Base-by-base conservation (phyloP, 495 filamentous ascomycete genomes). In the Friedmanniomyces endolithicus region DNA sequence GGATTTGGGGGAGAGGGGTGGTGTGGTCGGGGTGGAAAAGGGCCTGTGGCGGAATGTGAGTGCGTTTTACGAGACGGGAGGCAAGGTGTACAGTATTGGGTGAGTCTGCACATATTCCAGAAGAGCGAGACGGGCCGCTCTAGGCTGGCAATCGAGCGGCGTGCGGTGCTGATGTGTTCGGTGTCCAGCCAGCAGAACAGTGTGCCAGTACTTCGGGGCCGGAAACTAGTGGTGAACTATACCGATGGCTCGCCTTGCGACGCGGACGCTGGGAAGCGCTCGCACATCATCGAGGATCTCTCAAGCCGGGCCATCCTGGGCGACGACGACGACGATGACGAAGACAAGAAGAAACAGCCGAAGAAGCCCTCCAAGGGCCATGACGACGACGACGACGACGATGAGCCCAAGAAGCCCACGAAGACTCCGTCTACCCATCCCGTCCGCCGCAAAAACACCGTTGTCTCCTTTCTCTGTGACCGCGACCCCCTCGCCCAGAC, bases 381-480 rank as follows among this genome's bases (percentile, higher is more conserved):
- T 9, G 27, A 58, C 37, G 37, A 41, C 3, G 37, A 41, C 37
- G 65, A 68, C 8, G 65, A 69, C 11, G 67, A 65, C 51, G 57
- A 70, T 14, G 62, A 72, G 11, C 63, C 71, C 22, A 65, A 73
- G 11, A 65, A 71, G 2, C 57, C 63, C 6, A 4, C 40, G 35
- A 35, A 27, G 16, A 45, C 37, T 25, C 31, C 48, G 20, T 6
- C 31, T 16, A 9, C 39, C 24, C 53, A 14, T 71, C 75, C 50
- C 62, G 68, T 71, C 40, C 78, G 82, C 29, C 78, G 79, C 50
- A 97, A 95, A 66, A 92, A 85, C 1, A 85, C 88, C 9, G 79
- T 90, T 50, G 88, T 99, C 73, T 90, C 86, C 29, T 87, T 97
- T 69, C 84, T 90, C 64, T 97, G 94, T 71, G 90, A 96, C 62